Evolutionary conservation across 2,329 filamentous ascomycete species (phyloP).

Genomic region (Colletotrichum tamarilloi): DNA sequence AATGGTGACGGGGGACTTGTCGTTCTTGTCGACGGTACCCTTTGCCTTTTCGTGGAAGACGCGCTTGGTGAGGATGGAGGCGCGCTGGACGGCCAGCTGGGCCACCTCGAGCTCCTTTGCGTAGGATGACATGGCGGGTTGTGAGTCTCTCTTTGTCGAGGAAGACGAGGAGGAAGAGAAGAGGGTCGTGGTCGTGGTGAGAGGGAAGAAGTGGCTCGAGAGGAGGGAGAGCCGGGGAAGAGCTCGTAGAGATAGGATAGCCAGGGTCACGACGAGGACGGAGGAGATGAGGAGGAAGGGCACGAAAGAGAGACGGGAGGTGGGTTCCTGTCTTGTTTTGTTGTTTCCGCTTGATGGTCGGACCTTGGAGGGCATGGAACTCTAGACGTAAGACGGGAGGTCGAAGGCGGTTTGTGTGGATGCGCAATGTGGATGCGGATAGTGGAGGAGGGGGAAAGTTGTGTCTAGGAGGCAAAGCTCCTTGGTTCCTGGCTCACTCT

Average conservation of each 20-base stretch:
- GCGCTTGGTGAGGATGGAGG: conserved; percentile 62
- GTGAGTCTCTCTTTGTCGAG: conserved; percentile 20
- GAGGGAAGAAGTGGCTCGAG: conserved; percentile 22
- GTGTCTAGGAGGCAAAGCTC: neutral
- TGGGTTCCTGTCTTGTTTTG: conserved; percentile 17
- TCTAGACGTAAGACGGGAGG: conserved; percentile 2
- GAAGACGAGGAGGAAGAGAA: conserved; percentile 36
- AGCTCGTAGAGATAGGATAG: conserved; percentile 36
- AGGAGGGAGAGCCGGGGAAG: conserved; percentile 40
- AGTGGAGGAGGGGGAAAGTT: neutral
- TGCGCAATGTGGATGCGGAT: neutral
- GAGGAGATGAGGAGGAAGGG: conserved; percentile 29
- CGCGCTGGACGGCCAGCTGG: conserved; percentile 89
- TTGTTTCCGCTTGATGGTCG: conserved; percentile 16
- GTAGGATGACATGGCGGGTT: conserved; percentile 63
- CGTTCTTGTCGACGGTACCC: conserved; percentile 92
- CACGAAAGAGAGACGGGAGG: neutral
- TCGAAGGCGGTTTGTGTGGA: neutral
- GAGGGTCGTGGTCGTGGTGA: conserved; percentile 27
- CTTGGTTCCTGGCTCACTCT: neutral
- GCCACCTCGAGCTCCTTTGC: conserved; percentile 84
- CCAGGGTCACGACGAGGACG: conserved; percentile 35
- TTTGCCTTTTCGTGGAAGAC: conserved; percentile 86
- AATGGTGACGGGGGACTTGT: conserved; percentile 96
- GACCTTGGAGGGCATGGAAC: conserved; percentile 26